These are phyloP conservation scores for Rhizopus sp. DNA, from an alignment of 371 early-diverging fungal genomes.

Conservation along the genomic window DNA sequence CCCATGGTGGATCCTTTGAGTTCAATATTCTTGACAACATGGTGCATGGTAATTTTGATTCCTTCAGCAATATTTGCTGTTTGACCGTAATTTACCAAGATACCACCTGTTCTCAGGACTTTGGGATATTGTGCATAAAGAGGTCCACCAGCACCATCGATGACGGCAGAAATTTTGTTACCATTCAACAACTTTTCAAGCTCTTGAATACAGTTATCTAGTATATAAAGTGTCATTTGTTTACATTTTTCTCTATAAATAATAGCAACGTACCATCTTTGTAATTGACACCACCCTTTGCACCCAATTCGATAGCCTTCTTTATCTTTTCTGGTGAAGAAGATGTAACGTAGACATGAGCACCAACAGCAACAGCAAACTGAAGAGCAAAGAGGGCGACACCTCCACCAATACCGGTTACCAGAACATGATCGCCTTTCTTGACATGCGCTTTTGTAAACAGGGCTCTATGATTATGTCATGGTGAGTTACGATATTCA, in stretches of 20 bases:
- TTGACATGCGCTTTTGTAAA: constrained; percentile 61
- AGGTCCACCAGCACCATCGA: constrained; percentile 74
- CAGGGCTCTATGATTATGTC: constrained; percentile 33
- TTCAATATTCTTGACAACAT: constrained; percentile 59
- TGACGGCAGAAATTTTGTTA: constrained; percentile 50
- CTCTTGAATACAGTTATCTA: constrained; percentile 55
- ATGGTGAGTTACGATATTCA: no score
- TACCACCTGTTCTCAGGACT: constrained; percentile 57
- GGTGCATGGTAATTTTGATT: constrained; percentile 48
- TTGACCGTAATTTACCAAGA: constrained; percentile 64
- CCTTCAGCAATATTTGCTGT: constrained; percentile 47
- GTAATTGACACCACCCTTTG: constrained; percentile 72
- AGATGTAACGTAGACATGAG: constrained; percentile 74
- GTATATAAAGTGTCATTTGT: constrained; percentile 2
- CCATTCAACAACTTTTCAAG: constrained; percentile 45
- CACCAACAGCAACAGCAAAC: constrained; percentile 70
- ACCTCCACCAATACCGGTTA: constrained; percentile 78
- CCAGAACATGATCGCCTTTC: constrained; percentile 60
- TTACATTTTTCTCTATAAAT: not conserved
- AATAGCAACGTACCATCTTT: constrained; percentile 53
- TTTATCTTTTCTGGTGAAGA: constrained; percentile 64
- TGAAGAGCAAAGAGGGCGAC: constrained; percentile 71
- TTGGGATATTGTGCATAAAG: constrained; percentile 41
- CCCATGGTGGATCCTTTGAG: constrained; percentile 70
- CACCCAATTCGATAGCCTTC: constrained; percentile 65